Conservation (phyloP, 208 protist genomes). For the Acanthamoeba lenticulata region DNA sequence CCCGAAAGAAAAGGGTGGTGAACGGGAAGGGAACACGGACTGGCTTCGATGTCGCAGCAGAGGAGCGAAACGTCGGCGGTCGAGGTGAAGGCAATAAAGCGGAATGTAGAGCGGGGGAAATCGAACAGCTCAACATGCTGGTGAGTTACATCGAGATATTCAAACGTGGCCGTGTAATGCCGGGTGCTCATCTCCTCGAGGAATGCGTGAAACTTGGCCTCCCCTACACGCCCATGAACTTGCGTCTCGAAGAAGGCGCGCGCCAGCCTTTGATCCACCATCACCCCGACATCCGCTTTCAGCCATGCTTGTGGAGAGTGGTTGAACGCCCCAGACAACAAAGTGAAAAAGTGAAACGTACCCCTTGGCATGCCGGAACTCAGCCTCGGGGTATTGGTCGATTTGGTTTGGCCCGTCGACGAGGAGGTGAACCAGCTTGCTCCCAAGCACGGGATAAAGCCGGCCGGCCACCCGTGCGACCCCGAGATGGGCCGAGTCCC, state of each 20-base stretch:
- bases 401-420: neutral
- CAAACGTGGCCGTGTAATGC: conserved; percentile 6
- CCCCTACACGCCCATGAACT: neutral
- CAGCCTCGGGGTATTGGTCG: neutral
- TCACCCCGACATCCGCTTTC: neutral
- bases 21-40: neutral
- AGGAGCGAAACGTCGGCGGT: neutral
- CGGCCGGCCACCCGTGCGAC: neutral
- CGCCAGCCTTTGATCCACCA: neutral
- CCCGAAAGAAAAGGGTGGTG: neutral
- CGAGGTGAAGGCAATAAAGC: neutral
- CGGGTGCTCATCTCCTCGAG: neutral
- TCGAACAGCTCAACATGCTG: neutral
- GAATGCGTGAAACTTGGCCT: neutral
- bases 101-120: neutral
- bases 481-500: neutral
- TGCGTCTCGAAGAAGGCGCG: neutral
- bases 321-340: too few relatives aligned
- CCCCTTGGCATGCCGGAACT: neutral
- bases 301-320: neutral
- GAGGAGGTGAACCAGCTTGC: neutral
- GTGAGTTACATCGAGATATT: neutral
- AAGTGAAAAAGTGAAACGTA: neutral
- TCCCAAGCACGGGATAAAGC: neutral
- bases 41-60: neutral